Evolutionary conservation across 352 stramenopile genomes (phyloP).

Genomic region (Aphanomyces cochlioides): DNA sequence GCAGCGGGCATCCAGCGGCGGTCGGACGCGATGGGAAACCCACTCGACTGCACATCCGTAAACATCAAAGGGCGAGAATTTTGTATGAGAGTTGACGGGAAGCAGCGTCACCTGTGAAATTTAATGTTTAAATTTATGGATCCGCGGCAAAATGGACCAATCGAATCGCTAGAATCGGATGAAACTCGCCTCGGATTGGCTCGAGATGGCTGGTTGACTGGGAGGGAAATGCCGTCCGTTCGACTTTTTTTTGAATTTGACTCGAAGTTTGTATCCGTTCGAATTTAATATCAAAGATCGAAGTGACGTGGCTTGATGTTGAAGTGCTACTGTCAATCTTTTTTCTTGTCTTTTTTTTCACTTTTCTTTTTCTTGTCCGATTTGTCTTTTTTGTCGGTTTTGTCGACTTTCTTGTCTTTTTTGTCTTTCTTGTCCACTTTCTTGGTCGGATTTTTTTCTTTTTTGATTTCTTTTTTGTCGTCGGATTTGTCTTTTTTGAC

Average conservation of each 20-base stretch:
- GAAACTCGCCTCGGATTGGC: constrained; percentile 1
- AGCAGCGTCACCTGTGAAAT: constrained; percentile 15
- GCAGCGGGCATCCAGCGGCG: background rate
- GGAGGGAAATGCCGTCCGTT: constrained; percentile 1
- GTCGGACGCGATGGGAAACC: background rate
- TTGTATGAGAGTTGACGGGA: background rate
- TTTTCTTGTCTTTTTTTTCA: constrained; percentile 19
- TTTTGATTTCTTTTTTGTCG: constrained; percentile 33
- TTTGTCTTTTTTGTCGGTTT: constrained; percentile 27
- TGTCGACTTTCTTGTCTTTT: constrained; percentile 33
- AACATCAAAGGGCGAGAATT: constrained; percentile 12
- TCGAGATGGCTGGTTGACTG: constrained; percentile 29
- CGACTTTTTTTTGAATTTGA: background rate
- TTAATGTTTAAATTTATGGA: constrained; percentile 19
- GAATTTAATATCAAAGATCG: background rate
- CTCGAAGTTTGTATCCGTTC: background rate
- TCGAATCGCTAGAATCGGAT: background rate
- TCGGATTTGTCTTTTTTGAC: constrained; percentile 26
- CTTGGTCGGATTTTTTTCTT: constrained; percentile 37
- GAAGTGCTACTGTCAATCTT: constrained; percentile 15
- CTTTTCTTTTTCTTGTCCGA: constrained; percentile 29
- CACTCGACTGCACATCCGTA: background rate
- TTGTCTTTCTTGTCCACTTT: constrained; percentile 38
- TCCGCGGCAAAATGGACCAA: constrained; percentile 18
- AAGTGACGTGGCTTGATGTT: constrained; percentile 15